Evolutionary conservation across 164 flowering plant genomes (phyloP).

Genomic region (Protea cynaroides): DNA sequence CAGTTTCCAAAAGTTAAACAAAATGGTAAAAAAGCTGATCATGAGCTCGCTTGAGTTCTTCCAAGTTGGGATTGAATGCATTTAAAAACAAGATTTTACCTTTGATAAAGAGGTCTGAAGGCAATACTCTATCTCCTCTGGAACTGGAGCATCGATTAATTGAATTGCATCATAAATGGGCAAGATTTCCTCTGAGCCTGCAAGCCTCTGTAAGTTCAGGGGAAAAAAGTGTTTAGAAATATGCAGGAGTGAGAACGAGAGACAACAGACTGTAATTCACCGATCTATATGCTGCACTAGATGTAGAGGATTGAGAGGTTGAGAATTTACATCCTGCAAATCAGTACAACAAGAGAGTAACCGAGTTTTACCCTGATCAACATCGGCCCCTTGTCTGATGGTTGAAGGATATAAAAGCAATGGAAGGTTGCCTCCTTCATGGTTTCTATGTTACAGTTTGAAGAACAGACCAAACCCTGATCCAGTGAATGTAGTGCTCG

Average conservation of each 20-base stretch:
- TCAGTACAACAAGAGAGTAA: not conserved
- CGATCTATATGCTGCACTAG: too few relatives aligned
- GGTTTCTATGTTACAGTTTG: constrained; percentile 58
- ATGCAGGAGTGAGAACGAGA: not conserved
- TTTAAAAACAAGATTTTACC: constrained; percentile 24
- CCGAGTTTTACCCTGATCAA: constrained; percentile 58
- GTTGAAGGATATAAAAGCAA: constrained; percentile 74
- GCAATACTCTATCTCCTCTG: constrained; percentile 42
- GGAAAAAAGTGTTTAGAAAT: not conserved
- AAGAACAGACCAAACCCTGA: constrained; percentile 73
- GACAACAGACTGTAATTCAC: too few relatives aligned
- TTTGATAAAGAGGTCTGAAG: constrained; percentile 40
- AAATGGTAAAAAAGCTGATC: too few relatives aligned
- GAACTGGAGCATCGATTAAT: constrained; percentile 20
- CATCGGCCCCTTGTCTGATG: constrained; percentile 82
- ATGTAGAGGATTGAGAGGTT: not conserved
- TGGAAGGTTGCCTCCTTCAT: constrained; percentile 41
- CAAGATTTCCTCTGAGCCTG: constrained; percentile 70
- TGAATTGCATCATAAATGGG: constrained; percentile 43
- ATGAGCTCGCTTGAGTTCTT: too few relatives aligned
- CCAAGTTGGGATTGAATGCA: too few relatives aligned
- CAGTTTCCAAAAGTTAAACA: too few relatives aligned
- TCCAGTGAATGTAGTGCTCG: constrained; percentile 53
- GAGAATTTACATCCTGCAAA: not conserved
- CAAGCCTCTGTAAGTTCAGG: constrained; percentile 58